A percentile compares a stretch with the other conserved stretches of the same genome.
These are phyloP conservation scores for Wickerhamomyces strasburgensis DNA, from an alignment of 805 yeast genomes.

Conservation along the genomic window DNA sequence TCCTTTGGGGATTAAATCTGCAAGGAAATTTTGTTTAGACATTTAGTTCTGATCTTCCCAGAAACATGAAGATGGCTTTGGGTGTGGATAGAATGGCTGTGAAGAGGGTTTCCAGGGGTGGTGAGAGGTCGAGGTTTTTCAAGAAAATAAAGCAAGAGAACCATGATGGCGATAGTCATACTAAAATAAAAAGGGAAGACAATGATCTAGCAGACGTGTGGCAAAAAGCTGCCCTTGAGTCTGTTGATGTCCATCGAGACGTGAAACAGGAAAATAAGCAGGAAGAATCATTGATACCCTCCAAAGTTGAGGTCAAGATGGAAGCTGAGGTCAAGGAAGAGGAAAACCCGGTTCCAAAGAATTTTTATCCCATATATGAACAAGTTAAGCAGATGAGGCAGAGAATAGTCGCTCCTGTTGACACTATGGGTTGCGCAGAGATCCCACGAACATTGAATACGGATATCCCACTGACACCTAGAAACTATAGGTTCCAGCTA, in stretches of 20 bases:
- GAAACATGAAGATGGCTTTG: not conserved
- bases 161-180: too few relatives aligned
- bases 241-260: too few relatives aligned
- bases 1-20: too few relatives aligned
- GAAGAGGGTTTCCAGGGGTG: not conserved
- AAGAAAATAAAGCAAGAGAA: not conserved
- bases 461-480: constrained; percentile 28
- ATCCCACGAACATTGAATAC: constrained; percentile 36
- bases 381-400: constrained; percentile 63
- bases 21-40: too few relatives aligned
- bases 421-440: constrained; percentile 77
- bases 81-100: not conserved
- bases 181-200: not conserved
- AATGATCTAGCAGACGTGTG: too few relatives aligned
- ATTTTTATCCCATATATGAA: constrained; percentile 54
- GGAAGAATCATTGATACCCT: too few relatives aligned
- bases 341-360: constrained; percentile 29
- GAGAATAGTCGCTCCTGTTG: constrained; percentile 75
- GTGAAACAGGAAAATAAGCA: too few relatives aligned
- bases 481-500: constrained; percentile 60
- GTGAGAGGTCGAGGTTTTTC: not conserved
- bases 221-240: too few relatives aligned
- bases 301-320: constrained; percentile 1
- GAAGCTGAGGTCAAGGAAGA: constrained; percentile 9
- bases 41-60: too few relatives aligned